phyloP scores from a whole-genome alignment of 106 monocot genomes.

The Phalaenopsis aphrodite region DNA sequence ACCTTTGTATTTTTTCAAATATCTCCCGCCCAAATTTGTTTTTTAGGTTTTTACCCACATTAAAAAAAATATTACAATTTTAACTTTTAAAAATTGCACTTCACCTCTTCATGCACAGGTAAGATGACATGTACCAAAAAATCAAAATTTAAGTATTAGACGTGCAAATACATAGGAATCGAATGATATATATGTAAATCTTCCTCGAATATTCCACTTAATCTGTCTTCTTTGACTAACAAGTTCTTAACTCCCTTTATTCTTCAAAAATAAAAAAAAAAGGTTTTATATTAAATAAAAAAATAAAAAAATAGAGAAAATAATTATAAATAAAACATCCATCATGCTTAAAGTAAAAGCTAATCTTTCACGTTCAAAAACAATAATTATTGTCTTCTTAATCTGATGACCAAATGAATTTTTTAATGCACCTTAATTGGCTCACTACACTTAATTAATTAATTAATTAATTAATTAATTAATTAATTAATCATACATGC shows the following conservation, averaged over 20 bases:
- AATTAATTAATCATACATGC: conserved; percentile 1
- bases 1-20: no score
- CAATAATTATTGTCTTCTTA: background rate
- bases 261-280: background rate
- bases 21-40: no score
- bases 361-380: no score
- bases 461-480: conserved; percentile 4
- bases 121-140: no score
- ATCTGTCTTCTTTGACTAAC: background rate
- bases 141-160: no score
- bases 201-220: background rate
- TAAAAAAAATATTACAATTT: no score
- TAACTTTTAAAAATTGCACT: no score
- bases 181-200: no score
- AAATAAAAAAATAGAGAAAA: background rate
- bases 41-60: no score
- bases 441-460: background rate
- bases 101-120: no score
- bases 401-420: background rate
- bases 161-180: no score
- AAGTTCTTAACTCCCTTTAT: background rate
- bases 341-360: background rate
- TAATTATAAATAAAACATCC: background rate
- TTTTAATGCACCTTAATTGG: background rate
- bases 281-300: background rate